Conservation (phyloP, 2,329 filamentous ascomycete species). For the Alternaria metachromatica region DNA sequence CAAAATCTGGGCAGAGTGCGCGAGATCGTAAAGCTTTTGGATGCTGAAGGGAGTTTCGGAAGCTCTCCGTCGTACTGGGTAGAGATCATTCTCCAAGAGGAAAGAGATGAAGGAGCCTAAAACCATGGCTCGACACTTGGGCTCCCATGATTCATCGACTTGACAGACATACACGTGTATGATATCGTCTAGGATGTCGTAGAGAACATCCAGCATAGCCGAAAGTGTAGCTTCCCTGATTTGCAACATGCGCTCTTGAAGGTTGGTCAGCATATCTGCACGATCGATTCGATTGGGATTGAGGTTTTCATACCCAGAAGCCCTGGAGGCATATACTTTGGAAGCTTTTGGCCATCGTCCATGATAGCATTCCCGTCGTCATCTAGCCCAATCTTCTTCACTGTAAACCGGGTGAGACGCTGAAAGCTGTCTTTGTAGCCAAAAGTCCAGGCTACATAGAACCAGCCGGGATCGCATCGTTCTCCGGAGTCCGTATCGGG, state of each 20-base stretch:
- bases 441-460: slow-evolving; percentile 24
- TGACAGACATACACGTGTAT: slow-evolving; percentile 10
- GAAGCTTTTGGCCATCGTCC: slow-evolving; percentile 1
- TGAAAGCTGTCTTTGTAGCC: slow-evolving; percentile 22
- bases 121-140: slow-evolving; percentile 7
- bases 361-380: background rate
- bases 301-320: slow-evolving; percentile 7
- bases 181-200: slow-evolving; percentile 9
- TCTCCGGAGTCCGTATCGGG: slow-evolving; percentile 6
- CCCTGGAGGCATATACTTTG: slow-evolving; percentile 10
- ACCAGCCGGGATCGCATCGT: slow-evolving; percentile 11
- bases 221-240: slow-evolving; percentile 7
- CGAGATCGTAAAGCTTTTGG: slow-evolving; percentile 4
- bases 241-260: slow-evolving; percentile 8
- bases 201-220: slow-evolving; percentile 5
- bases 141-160: slow-evolving; percentile 4
- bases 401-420: slow-evolving; percentile 6
- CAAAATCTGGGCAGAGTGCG: slow-evolving; percentile 1
- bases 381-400: slow-evolving; percentile 8
- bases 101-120: slow-evolving; percentile 10
- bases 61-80: slow-evolving; percentile 6
- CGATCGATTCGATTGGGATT: background rate
- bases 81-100: slow-evolving; percentile 9
- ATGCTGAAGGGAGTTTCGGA: slow-evolving; percentile 12
- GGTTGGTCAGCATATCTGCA: background rate